These are phyloP conservation scores for Xylariaceae sp. DNA, from an alignment of 2,329 filamentous ascomycete genomes.

Conservation along the genomic window DNA sequence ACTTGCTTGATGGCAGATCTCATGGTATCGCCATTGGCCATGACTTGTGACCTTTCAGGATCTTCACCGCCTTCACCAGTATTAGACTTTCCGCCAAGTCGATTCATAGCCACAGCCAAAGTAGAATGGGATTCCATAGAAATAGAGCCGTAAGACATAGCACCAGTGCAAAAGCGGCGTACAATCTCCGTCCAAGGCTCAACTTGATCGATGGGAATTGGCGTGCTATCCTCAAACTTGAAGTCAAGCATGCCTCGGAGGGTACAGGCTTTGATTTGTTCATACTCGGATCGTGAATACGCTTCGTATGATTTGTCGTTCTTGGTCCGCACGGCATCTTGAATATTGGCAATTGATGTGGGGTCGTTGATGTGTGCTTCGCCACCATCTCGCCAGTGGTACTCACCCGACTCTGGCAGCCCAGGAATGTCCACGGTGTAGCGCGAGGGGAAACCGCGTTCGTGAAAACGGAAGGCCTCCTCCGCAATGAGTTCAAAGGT, in stretches of 20 bases:
- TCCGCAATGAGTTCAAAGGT: conserved; percentile 92
- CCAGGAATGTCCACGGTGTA: conserved; percentile 74
- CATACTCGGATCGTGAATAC: conserved; percentile 88
- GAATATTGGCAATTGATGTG: conserved; percentile 91
- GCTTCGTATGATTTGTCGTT: conserved; percentile 99
- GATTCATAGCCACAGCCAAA: conserved; percentile 93
- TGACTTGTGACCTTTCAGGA: conserved; percentile 78
- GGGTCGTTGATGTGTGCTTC: conserved; percentile 96
- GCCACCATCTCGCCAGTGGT: conserved; percentile 96
- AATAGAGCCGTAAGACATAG: conserved; percentile 98
- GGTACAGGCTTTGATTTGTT: conserved; percentile 95
- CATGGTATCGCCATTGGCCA: conserved; percentile 95
- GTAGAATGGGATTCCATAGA: conserved; percentile 98
- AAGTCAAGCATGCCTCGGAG: conserved; percentile 93
- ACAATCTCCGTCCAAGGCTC: conserved; percentile 99
- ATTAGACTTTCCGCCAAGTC: conserved; percentile 94
- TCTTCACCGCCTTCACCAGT: conserved; percentile 97
- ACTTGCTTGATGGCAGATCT: conserved; percentile 97
- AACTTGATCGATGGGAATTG: conserved; percentile 93
- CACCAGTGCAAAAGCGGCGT: conserved; percentile 91
- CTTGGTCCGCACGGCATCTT: conserved; percentile 93
- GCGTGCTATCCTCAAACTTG: conserved; percentile 81
- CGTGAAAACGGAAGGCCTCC: conserved; percentile 91
- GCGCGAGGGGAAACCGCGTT: conserved; percentile 84
- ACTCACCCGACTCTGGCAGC: conserved; percentile 89